Base-by-base conservation (phyloP, 1,284 basidiomycete genomes). In the Malassezia brasiliensis region DNA sequence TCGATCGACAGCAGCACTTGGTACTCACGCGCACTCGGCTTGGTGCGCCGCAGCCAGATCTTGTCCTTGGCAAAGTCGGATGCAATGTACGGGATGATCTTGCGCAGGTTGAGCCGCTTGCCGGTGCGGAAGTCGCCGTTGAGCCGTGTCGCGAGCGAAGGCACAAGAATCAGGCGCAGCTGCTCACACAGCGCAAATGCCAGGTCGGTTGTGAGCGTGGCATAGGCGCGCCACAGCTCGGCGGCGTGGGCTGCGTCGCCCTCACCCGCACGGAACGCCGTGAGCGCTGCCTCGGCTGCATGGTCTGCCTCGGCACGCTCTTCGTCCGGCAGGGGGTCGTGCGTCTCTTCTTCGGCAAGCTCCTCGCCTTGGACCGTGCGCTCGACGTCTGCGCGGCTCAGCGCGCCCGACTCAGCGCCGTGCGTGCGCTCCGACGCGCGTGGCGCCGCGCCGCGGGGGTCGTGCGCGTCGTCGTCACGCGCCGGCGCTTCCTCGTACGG, bases 61-160 rank as follows among this genome's bases (percentile, higher is more conserved):
- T 94, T 94, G 81, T 99, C 94, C 77, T 98, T 98, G 54, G 91
- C 96, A 78, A 90, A 99, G 78, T 99, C 94, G 75, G 87, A 90
- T 9, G 94, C 94, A 65, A 99, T 93, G 79, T 96, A 99, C 2
- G 89, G 85, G 53, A 99, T 90, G 75, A 99, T 91, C 79, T 94
- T 94, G 76, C 93, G 90, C 93, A 99, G 96, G 77, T 98, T 98
- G 44, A 99, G 82, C 22, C 94, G 82, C 78, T 98, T 99, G 50
- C 94, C 94, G 0, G 89, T 96, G 42, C 93, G 87, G 77, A 94
- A 99, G 78, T 99, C 94, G 41, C 94, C 94, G 76, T 88, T 87
- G 39, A 99, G 81, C 25, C 94, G 83, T 10, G 93, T 96, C 2
- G 94, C 90, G 39, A 88, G 80, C 0, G 93, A 96, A 0, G 94